phyloP scores from a whole-genome alignment of 2,329 filamentous ascomycete species.

The Nemania serpens region DNA sequence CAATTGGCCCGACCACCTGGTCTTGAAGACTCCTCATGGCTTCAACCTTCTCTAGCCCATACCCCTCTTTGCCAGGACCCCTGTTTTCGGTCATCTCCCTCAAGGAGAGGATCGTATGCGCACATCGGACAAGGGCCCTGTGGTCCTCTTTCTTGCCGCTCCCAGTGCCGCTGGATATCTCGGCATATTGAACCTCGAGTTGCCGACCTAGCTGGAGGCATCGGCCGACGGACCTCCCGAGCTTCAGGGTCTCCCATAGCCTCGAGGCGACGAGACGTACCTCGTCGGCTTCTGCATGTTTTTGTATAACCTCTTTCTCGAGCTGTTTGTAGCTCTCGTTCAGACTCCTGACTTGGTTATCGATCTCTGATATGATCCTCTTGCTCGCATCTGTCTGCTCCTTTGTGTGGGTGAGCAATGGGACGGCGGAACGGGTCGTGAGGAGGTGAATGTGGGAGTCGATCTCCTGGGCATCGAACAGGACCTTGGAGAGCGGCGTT shows the following conservation, averaged over 20 bases:
- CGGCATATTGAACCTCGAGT: slow-evolving; percentile 82
- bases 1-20: slow-evolving; percentile 71
- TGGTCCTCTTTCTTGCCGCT: slow-evolving; percentile 69
- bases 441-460: slow-evolving; percentile 93
- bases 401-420: slow-evolving; percentile 78
- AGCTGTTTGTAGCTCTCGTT: slow-evolving; percentile 85
- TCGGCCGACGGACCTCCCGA: slow-evolving; percentile 76
- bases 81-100: slow-evolving; percentile 72
- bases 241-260: slow-evolving; percentile 77
- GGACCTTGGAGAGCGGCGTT: slow-evolving; percentile 87
- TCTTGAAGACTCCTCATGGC: slow-evolving; percentile 73
- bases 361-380: slow-evolving; percentile 74
- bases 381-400: slow-evolving; percentile 74
- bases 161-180: slow-evolving; percentile 57
- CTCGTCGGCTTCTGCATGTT: slow-evolving; percentile 84
- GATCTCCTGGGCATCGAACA: slow-evolving; percentile 96
- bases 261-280: slow-evolving; percentile 77
- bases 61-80: slow-evolving; percentile 73
- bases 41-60: slow-evolving; percentile 74
- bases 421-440: slow-evolving; percentile 81
- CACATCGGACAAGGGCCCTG: slow-evolving; percentile 78
- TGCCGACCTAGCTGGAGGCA: slow-evolving; percentile 83
- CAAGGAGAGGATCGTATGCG: slow-evolving; percentile 76
- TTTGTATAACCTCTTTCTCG: slow-evolving; percentile 82
- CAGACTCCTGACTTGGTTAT: slow-evolving; percentile 77